Evolutionary conservation across 108 stramenopile genomes (phyloP), one percentile per base, ranked within the genome.

Genomic region (Fragilariopsis cylindrus): DNA sequence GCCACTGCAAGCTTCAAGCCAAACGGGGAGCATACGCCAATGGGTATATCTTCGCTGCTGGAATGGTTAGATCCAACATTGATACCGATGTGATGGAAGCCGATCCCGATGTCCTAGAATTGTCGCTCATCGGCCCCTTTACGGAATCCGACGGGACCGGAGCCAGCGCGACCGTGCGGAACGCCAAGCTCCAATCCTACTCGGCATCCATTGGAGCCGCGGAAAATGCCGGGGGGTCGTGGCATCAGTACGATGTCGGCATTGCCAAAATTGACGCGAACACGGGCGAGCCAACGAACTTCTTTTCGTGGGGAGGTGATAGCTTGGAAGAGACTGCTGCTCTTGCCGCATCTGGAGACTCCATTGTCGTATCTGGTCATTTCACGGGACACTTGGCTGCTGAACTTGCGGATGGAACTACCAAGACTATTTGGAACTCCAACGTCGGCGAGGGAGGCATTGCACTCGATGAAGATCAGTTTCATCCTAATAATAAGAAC

Each of bases 381-480:
- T 60, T 60, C 30, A 11, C 16, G 16, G 60, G 60, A 12, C 9
- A 11, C 30, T 16, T 60, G 11, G 11, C 19, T 60, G 60, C 60
- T 19, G 3, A 60, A 11, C 1, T n/a, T 12, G 30, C 53, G 11
- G 60, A 60, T 60, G 60, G 60, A 15, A 18, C 60, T 19, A 39
- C 60, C 60, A 30, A 60, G 11, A 60, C 60, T 16, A 60, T 19
- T 2, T 60, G 9, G 19, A 18, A 60, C n/a, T 54, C 53, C 60
- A 60, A 60, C 16, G 13, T 16, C 16, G 18, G 16, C 11, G 60
- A 9, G 12, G 52, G 15, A 15, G 52, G 52, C 52, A 53, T 15
- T 53, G 2, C 52, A 1, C 12, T 16, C 3, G 60, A 39, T 60
- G 13, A 60, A 12, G 11, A n/a, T 60, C 15, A 9, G 60, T 19